Percentiles rank a stretch among this genome's conserved stretches.
Conservation (phyloP, 768 basidiomycete genomes). For the Lepiota subincarnata region DNA sequence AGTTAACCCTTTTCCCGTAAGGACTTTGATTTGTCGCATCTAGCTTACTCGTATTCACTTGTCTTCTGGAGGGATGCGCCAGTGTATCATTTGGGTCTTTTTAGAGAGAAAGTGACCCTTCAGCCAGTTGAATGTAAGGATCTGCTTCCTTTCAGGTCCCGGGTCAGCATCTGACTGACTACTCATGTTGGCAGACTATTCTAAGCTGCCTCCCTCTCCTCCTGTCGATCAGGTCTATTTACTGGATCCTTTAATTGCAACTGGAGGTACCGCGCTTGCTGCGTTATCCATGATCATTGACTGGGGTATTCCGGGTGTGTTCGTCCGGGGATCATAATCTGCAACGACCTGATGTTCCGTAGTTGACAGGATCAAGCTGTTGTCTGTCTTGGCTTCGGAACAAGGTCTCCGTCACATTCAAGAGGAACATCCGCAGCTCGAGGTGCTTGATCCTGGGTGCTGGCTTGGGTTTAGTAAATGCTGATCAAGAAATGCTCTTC, state of each 20-base stretch:
- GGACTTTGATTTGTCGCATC: slow-evolving; percentile 23
- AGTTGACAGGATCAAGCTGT: slow-evolving; percentile 74
- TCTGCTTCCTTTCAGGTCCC: background rate
- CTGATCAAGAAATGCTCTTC: background rate
- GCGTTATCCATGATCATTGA: slow-evolving; percentile 83
- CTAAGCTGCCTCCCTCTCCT: slow-evolving; percentile 74
- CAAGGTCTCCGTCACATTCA: slow-evolving; percentile 68
- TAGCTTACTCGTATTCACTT: background rate
- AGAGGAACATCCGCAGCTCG: slow-evolving; percentile 67
- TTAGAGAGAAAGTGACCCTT: slow-evolving; percentile 79
- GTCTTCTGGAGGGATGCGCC: slow-evolving; percentile 53
- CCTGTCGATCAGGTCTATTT: slow-evolving; percentile 83
- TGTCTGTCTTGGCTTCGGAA: slow-evolving; percentile 77
- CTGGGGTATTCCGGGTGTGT: slow-evolving; percentile 72
- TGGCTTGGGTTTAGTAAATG: slow-evolving; percentile 10
- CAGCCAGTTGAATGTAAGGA: slow-evolving; percentile 86
- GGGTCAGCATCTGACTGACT: background rate
- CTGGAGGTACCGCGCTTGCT: slow-evolving; percentile 88
- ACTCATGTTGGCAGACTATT: slow-evolving; percentile 59
- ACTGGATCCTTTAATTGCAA: slow-evolving; percentile 90
- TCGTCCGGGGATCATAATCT: background rate
- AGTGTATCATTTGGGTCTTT: slow-evolving; percentile 89
- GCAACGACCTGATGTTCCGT: background rate
- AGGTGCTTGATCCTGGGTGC: slow-evolving; percentile 41
- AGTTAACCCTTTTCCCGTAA: slow-evolving; percentile 79